A percentile compares a stretch with the other conserved stretches of the same genome.
Evolutionary conservation across 805 yeast genomes (phyloP).

Genomic region (Barnettozyma sucrosica): DNA sequence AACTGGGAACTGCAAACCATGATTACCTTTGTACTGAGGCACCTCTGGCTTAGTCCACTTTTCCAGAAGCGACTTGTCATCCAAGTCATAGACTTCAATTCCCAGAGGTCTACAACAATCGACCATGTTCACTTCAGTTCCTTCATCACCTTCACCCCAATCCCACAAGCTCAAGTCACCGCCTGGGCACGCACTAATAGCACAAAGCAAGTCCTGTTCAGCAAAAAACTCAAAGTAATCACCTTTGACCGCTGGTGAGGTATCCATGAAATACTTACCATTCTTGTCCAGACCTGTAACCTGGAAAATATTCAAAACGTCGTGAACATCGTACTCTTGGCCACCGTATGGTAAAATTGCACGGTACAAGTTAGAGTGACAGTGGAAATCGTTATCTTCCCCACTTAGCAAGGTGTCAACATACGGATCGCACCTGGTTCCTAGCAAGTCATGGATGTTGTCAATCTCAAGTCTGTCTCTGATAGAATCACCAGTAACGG

Average conservation of each 20-base stretch:
- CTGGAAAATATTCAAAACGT: constrained; percentile 64
- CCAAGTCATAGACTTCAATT: constrained; percentile 52
- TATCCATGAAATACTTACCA: constrained; percentile 66
- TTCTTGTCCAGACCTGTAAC: constrained; percentile 60
- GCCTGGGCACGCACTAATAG: constrained; percentile 65
- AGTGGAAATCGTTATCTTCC: constrained; percentile 59
- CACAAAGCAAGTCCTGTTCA: constrained; percentile 57
- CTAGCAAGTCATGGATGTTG: constrained; percentile 57
- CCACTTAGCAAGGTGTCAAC: constrained; percentile 60
- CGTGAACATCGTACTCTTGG: constrained; percentile 63
- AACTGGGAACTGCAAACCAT: constrained; percentile 37
- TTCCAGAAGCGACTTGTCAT: constrained; percentile 39
- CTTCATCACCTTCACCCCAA: constrained; percentile 56
- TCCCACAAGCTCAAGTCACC: constrained; percentile 66
- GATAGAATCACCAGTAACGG: constrained; percentile 57
- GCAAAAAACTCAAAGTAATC: constrained; percentile 66
- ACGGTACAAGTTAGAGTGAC: constrained; percentile 58
- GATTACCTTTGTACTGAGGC: constrained; percentile 49
- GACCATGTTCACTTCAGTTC: constrained; percentile 44
- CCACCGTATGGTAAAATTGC: constrained; percentile 56
- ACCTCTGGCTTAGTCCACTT: constrained; percentile 49
- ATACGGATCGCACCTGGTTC: constrained; percentile 67
- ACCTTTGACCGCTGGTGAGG: constrained; percentile 54
- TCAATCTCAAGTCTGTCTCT: constrained; percentile 59
- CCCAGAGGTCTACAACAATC: constrained; percentile 60